Percentiles rank a stretch among this genome's conserved stretches.
Conservation (phyloP, 805 yeast genomes). For the Cyberlindnera maclurae region DNA sequence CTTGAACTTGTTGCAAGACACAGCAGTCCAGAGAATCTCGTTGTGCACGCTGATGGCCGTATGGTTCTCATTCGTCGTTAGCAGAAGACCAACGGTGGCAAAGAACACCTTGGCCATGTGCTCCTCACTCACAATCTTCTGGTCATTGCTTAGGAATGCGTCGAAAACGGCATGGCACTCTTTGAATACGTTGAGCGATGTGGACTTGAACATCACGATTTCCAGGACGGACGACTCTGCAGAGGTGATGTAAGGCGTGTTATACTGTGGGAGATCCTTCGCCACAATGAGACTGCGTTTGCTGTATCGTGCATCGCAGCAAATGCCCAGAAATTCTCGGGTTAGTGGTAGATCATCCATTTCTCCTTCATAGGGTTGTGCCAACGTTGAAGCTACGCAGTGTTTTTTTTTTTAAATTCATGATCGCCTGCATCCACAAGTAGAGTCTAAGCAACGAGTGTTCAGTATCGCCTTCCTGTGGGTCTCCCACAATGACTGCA, state of each 20-base stretch:
- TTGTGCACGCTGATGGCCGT: conserved; percentile 27
- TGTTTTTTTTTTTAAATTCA: too few relatives aligned
- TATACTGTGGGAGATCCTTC: conserved; percentile 7
- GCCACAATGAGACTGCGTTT: conserved; percentile 9
- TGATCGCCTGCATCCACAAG: too few relatives aligned
- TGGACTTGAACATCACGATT: conserved; percentile 27
- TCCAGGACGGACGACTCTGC: conserved; percentile 19
- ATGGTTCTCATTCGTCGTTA: conserved; percentile 32
- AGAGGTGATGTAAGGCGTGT: conserved; percentile 5
- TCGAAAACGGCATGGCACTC: conserved; percentile 26
- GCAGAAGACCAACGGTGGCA: conserved; percentile 27
- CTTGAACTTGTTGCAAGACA: conserved; percentile 1
- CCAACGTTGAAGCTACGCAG: too few relatives aligned
- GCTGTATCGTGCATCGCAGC: conserved; percentile 4
- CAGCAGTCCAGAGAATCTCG: conserved; percentile 14
- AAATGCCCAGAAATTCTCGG: conserved; percentile 8
- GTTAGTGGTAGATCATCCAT: conserved; percentile 2
- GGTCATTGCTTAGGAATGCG: conserved; percentile 1
- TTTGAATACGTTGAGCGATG: conserved; percentile 23
- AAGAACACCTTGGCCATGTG: conserved; percentile 13
- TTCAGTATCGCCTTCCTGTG: too few relatives aligned
- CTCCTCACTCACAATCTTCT: conserved; percentile 3
- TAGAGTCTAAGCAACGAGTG: too few relatives aligned
- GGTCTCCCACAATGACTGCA: too few relatives aligned
- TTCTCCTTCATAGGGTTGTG: too few relatives aligned